Evolutionary conservation across 1,139 yeast genomes (phyloP).

Genomic region (Debaryomyces robertsiae): DNA sequence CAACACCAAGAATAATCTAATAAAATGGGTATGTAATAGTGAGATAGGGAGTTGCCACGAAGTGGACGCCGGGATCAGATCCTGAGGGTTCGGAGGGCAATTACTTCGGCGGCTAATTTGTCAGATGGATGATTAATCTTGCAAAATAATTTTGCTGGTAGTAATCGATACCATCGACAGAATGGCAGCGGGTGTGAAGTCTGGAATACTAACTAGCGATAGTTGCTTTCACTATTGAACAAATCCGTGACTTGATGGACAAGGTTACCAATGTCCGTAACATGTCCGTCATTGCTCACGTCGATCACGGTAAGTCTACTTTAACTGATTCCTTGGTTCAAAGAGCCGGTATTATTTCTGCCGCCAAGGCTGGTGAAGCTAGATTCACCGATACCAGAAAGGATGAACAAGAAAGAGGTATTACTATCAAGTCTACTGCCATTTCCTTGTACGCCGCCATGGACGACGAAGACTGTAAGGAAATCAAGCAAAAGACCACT

Average conservation of each 20-base stretch:
- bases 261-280: conserved; percentile 99
- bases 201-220: conserved; percentile 12
- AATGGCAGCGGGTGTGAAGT: background rate
- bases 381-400: conserved; percentile 99
- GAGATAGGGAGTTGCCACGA: too few relatives aligned
- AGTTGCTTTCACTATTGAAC: conserved; percentile 83
- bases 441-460: conserved; percentile 92
- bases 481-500: conserved; percentile 90
- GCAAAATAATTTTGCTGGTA: background rate
- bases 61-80: too few relatives aligned
- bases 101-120: background rate
- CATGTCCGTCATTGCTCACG: conserved; percentile 99
- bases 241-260: conserved; percentile 99
- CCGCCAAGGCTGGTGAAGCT: conserved; percentile 99
- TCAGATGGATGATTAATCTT: background rate
- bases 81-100: background rate
- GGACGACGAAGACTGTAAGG: conserved; percentile 90
- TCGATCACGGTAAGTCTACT: conserved; percentile 99
- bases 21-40: conserved; percentile 46
- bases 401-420: conserved; percentile 99
- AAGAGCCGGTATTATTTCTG: conserved; percentile 99
- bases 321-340: conserved; percentile 98
- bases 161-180: background rate
- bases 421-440: conserved; percentile 98
- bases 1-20: conserved; percentile 21